Conservation (phyloP, 2,329 filamentous ascomycete genomes). For the Cercospora sp. region DNA sequence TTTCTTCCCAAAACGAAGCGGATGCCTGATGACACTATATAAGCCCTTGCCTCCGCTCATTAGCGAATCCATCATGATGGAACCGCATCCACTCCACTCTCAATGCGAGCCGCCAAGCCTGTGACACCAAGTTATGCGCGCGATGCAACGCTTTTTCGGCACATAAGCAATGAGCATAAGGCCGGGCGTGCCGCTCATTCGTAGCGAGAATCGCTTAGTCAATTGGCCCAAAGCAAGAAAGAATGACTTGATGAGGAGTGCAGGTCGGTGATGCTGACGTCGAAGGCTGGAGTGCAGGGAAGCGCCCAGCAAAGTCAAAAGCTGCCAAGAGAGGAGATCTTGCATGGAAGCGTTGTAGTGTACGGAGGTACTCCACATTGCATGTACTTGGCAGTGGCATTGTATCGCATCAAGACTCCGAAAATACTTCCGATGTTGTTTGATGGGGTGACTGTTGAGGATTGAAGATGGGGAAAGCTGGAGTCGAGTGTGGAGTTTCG, state of each 20-base stretch:
- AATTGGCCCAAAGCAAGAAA: background rate
- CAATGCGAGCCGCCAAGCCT: background rate
- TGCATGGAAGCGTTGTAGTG: background rate
- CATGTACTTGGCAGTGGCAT: background rate
- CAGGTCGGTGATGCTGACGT: background rate
- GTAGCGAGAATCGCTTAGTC: background rate
- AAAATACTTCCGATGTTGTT: background rate
- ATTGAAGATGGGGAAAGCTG: background rate
- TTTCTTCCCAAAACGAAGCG: background rate
- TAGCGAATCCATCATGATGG: background rate
- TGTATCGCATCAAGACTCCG: background rate
- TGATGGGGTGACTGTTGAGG: background rate
- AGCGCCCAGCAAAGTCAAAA: background rate
- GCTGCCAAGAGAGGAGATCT: slow-evolving; percentile 6
- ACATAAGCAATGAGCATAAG: background rate
- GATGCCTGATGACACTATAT: slow-evolving; percentile 4
- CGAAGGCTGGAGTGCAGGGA: slow-evolving; percentile 5
- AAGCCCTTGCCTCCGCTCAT: background rate
- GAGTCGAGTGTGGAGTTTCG: background rate
- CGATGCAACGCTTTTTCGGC: background rate
- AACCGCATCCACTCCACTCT: background rate
- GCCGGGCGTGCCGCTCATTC: background rate
- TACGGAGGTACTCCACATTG: background rate
- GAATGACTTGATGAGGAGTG: background rate
- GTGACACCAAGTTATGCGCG: background rate